Conservation (phyloP, 2,329 filamentous ascomycete species). For the Colletotrichum tanaceti region DNA sequence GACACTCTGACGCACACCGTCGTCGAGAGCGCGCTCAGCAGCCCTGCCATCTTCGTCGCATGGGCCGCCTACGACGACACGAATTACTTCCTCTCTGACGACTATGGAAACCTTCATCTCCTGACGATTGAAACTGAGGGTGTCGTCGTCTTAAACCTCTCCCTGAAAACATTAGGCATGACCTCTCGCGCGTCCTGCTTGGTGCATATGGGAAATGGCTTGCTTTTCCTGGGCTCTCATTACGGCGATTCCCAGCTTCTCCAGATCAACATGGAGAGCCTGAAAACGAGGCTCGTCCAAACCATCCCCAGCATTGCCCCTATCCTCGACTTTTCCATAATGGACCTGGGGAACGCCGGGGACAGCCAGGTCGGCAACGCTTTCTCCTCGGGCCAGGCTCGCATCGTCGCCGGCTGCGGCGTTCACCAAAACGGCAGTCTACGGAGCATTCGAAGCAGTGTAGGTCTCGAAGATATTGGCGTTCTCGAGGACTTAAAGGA, state of each 20-base stretch:
- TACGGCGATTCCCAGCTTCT: slow-evolving; percentile 92
- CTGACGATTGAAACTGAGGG: slow-evolving; percentile 78
- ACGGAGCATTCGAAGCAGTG: slow-evolving; percentile 90
- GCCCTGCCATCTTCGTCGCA: slow-evolving; percentile 88
- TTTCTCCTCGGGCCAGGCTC: slow-evolving; percentile 93
- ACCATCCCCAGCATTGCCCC: slow-evolving; percentile 87
- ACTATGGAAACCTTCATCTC: slow-evolving; percentile 88
- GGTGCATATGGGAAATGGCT: slow-evolving; percentile 78
- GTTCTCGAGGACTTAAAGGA: slow-evolving; percentile 82
- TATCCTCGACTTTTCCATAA: slow-evolving; percentile 91
- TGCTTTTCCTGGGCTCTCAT: slow-evolving; percentile 90
- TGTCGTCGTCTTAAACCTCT: slow-evolving; percentile 77
- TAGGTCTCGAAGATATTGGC: slow-evolving; percentile 89
- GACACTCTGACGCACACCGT: slow-evolving; percentile 79
- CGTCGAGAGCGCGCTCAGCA: slow-evolving; percentile 72
- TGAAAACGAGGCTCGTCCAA: slow-evolving; percentile 74
- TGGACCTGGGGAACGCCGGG: slow-evolving; percentile 92
- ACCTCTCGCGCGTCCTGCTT: slow-evolving; percentile 83
- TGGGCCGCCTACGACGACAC: slow-evolving; percentile 88
- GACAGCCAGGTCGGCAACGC: slow-evolving; percentile 82
- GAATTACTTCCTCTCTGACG: slow-evolving; percentile 89
- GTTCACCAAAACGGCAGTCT: slow-evolving; percentile 90
- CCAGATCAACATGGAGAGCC: slow-evolving; percentile 59
- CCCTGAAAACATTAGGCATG: slow-evolving; percentile 70
- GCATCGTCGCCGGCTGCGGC: slow-evolving; percentile 92